phyloP scores from a whole-genome alignment of 179 eudicot genomes.

The Camellia oleifera region DNA sequence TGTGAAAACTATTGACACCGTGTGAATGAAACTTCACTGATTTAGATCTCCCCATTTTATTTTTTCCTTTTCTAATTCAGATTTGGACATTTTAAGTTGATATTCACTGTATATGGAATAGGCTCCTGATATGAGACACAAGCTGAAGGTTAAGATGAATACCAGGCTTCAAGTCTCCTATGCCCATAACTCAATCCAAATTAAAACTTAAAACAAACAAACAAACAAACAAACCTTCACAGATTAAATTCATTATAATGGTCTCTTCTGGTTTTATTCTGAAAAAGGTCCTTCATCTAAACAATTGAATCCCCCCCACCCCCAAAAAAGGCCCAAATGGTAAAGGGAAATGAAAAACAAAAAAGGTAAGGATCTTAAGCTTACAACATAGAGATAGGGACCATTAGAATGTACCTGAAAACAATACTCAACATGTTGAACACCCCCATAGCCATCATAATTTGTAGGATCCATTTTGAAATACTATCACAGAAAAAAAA shows the following conservation, averaged over 20 bases:
- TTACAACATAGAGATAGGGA: conserved; percentile 11
- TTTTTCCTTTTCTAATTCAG: not conserved
- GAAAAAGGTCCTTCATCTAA: no score
- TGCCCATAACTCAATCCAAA: not conserved
- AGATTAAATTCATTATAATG: not conserved
- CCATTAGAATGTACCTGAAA: conserved; percentile 62
- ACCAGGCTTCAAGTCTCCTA: not conserved
- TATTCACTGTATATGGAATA: not conserved
- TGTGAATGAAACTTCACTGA: not conserved
- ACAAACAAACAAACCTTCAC: not conserved
- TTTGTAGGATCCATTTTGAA: conserved; percentile 85
- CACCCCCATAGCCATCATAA: conserved; percentile 65
- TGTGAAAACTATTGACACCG: not conserved
- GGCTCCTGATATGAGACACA: not conserved
- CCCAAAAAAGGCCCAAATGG: not conserved
- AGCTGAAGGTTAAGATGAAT: not conserved
- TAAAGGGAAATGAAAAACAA: not conserved
- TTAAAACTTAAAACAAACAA: not conserved
- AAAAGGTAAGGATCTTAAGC: not conserved
- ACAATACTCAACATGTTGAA: conserved; percentile 86
- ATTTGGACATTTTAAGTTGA: not conserved
- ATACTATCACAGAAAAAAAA: conserved; percentile 46
- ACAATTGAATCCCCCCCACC: no score
- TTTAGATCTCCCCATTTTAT: not conserved
- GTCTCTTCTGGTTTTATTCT: not conserved